phyloP scores from a whole-genome alignment of 1,284 basidiomycete species.

The Fomitopsis palustris region DNA sequence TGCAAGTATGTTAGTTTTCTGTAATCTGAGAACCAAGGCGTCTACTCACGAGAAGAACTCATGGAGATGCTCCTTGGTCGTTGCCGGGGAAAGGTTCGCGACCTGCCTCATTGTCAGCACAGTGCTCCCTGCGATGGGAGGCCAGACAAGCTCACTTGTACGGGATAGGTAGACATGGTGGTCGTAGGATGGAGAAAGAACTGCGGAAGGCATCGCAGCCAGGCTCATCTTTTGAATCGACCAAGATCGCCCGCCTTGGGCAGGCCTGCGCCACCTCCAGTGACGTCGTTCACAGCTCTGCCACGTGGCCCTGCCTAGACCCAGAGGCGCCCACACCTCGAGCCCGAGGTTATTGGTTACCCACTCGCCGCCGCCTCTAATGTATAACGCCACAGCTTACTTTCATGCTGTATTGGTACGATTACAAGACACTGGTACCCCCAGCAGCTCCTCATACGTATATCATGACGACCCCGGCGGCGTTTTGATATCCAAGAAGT shows the following conservation, averaged over 20 bases:
- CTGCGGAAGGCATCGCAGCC: background rate
- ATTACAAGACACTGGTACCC: too few relatives aligned
- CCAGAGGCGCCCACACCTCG: background rate
- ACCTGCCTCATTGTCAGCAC: conserved; percentile 42
- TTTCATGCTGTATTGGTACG: too few relatives aligned
- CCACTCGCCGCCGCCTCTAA: too few relatives aligned
- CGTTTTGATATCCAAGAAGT: too few relatives aligned
- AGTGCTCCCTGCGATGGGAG: background rate
- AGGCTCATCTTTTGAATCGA: background rate
- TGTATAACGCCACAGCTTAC: too few relatives aligned
- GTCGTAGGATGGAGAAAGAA: background rate
- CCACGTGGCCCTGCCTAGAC: background rate
- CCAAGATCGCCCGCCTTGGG: background rate
- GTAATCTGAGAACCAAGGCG: background rate
- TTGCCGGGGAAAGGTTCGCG: conserved; percentile 55
- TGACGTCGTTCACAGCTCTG: background rate
- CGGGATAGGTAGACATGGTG: conserved; percentile 23
- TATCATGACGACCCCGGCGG: too few relatives aligned
- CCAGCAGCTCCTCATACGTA: too few relatives aligned
- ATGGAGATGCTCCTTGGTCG: conserved; percentile 56
- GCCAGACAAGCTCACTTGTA: conserved; percentile 18
- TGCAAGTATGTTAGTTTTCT: conserved; percentile 5
- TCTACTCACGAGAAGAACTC: conserved; percentile 74
- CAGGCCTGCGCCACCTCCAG: background rate
- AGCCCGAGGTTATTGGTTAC: too few relatives aligned